Evolutionary conservation across 495 filamentous ascomycete species (phyloP).

Genomic region (Bacidia gigantensis): DNA sequence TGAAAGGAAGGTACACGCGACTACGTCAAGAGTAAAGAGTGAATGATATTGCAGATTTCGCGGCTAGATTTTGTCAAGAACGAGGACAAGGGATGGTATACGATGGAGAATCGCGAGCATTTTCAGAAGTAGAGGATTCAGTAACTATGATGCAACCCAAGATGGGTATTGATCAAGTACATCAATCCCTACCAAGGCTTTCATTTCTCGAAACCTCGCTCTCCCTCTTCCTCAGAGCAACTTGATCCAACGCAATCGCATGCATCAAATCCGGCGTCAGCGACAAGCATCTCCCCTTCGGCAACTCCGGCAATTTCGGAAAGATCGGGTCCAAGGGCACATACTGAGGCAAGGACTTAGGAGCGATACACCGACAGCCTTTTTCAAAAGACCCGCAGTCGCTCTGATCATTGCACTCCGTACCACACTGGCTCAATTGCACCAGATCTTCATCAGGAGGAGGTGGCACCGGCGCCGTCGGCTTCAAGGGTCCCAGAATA

Average conservation of each 20-base stretch:
- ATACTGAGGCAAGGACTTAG: background rate
- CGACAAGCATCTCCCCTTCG: background rate
- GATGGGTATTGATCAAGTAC: too few relatives aligned
- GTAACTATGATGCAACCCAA: too few relatives aligned
- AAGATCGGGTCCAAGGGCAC: background rate
- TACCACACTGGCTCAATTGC: background rate
- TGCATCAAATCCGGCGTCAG: background rate
- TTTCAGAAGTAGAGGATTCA: too few relatives aligned
- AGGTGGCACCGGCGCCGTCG: too few relatives aligned
- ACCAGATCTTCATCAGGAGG: background rate
- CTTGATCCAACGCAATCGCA: background rate
- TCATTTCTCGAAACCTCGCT: too few relatives aligned
- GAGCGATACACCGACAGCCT: background rate
- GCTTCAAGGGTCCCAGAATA: background rate
- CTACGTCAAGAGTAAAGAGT: too few relatives aligned
- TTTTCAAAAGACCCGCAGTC: background rate
- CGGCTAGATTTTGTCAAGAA: too few relatives aligned
- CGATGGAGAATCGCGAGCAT: too few relatives aligned
- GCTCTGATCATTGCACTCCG: background rate
- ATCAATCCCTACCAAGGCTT: too few relatives aligned
- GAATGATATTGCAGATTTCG: too few relatives aligned
- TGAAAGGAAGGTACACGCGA: too few relatives aligned
- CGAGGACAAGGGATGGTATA: too few relatives aligned
- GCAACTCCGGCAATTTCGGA: background rate
- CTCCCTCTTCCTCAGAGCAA: background rate